Evolutionary conservation across 352 stramenopile species (phyloP).

Genomic region (Globisporangium okanoganense): DNA sequence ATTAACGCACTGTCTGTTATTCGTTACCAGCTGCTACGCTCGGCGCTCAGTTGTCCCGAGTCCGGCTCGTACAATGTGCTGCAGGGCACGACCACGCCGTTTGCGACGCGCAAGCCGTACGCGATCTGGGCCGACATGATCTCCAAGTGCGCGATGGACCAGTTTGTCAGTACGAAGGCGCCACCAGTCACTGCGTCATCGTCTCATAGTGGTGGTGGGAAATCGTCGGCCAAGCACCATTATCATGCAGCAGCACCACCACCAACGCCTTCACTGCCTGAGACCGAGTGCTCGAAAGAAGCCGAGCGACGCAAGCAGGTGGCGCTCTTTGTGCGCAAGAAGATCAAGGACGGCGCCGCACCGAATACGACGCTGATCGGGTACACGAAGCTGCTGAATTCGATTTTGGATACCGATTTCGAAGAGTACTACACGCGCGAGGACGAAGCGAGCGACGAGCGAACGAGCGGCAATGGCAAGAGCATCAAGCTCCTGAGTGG

Average conservation of each 20-base stretch:
- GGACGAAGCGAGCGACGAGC: slow-evolving; percentile 9
- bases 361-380: slow-evolving; percentile 66
- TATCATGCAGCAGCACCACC: neutral
- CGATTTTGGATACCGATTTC: slow-evolving; percentile 70
- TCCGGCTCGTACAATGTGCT: slow-evolving; percentile 52
- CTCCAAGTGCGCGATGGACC: slow-evolving; percentile 51
- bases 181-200: neutral
- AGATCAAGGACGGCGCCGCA: slow-evolving; percentile 57
- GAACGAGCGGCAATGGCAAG: neutral
- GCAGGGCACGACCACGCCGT: slow-evolving; percentile 68
- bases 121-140: slow-evolving; percentile 80
- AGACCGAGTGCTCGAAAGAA: slow-evolving; percentile 24
- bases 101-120: slow-evolving; percentile 73
- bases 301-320: slow-evolving; percentile 45
- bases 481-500: slow-evolving; percentile 20
- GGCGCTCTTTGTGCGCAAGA: slow-evolving; percentile 53
- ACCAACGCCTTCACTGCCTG: neutral
- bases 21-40: slow-evolving; percentile 36
- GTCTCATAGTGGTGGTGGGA: neutral
- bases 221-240: slow-evolving; percentile 1
- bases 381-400: slow-evolving; percentile 56
- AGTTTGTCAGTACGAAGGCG: neutral
- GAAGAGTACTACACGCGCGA: slow-evolving; percentile 43
- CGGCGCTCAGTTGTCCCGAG: slow-evolving; percentile 46
- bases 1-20: too few species aligned